Evolutionary conservation across 371 early-diverging fungal species (phyloP).

Genomic region (Nosema bombycis): DNA sequence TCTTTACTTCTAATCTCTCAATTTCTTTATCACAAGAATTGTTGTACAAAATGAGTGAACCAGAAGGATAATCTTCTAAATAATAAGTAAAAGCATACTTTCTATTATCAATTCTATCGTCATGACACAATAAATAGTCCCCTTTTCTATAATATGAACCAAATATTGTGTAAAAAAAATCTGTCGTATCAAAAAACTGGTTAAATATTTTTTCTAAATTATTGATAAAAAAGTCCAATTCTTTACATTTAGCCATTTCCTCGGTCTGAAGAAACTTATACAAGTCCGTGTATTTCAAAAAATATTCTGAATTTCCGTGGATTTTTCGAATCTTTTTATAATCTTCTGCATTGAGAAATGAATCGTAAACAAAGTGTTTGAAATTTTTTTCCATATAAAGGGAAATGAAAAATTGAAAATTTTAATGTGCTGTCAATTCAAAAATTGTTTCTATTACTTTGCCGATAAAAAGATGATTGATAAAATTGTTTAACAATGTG

Average conservation of each 20-base stretch:
- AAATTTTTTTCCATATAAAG: conserved; percentile 3
- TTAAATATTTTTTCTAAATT: conserved; percentile 42
- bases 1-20: conserved; percentile 53
- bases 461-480: no score
- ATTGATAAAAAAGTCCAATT: conserved; percentile 49
- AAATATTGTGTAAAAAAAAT: conserved; percentile 56
- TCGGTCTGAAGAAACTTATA: conserved; percentile 63
- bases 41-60: conserved; percentile 60
- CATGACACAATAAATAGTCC: conserved; percentile 65
- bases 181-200: conserved; percentile 12
- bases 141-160: conserved; percentile 60
- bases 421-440: neutral
- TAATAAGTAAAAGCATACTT: conserved; percentile 64
- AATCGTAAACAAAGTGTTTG: conserved; percentile 38
- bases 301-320: conserved; percentile 26
- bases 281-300: conserved; percentile 59
- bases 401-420: neutral
- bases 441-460: no score
- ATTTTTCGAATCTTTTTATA: conserved; percentile 9
- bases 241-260: conserved; percentile 51
- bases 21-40: conserved; percentile 44
- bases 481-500: no score
- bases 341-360: conserved; percentile 35
- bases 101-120: conserved; percentile 62
- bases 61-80: conserved; percentile 56